phyloP scores from a whole-genome alignment of 225 moss, liverwort and hornwort species.

The Anthoceros angustus region DNA sequence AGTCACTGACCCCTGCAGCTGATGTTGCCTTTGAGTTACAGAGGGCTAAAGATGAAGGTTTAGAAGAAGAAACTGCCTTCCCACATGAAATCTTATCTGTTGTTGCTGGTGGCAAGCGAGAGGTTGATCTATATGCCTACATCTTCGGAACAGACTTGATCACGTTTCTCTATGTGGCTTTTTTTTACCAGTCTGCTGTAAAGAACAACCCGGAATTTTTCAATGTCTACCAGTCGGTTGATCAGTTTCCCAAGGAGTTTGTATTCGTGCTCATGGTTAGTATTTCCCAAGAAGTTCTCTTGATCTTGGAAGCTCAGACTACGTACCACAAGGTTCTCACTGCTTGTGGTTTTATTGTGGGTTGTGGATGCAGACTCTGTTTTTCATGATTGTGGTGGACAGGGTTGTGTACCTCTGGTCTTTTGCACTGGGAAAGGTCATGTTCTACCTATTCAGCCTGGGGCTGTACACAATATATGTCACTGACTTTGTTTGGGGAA shows the following conservation, averaged over 20 bases:
- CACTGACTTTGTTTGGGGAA: conserved; percentile 44
- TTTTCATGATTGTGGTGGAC: conserved; percentile 80
- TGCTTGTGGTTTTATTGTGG: not conserved
- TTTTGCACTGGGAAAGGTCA: conserved; percentile 73
- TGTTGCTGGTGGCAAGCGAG: conserved; percentile 88
- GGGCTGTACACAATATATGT: conserved; percentile 65
- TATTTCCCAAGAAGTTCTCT: not conserved
- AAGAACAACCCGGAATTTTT: conserved; percentile 37
- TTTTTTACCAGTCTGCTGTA: conserved; percentile 46
- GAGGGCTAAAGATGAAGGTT: conserved; percentile 62
- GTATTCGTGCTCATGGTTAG: conserved; percentile 75
- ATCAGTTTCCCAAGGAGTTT: conserved; percentile 71
- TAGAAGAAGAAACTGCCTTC: conserved; percentile 56
- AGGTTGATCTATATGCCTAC: conserved; percentile 87
- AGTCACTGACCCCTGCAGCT: conserved; percentile 78
- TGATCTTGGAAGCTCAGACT: not conserved
- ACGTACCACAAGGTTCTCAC: not conserved
- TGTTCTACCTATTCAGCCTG: conserved; percentile 62
- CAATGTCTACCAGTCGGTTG: conserved; percentile 43
- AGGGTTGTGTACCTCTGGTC: conserved; percentile 75
- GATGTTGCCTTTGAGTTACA: conserved; percentile 66
- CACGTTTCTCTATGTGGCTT: conserved; percentile 59
- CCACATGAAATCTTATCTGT: conserved; percentile 76
- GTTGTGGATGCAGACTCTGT: conserved; percentile 48
- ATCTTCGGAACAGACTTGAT: conserved; percentile 88